Evolutionary conservation across 345 rosid genomes (phyloP).

Genomic region (Litchi chinensis): DNA sequence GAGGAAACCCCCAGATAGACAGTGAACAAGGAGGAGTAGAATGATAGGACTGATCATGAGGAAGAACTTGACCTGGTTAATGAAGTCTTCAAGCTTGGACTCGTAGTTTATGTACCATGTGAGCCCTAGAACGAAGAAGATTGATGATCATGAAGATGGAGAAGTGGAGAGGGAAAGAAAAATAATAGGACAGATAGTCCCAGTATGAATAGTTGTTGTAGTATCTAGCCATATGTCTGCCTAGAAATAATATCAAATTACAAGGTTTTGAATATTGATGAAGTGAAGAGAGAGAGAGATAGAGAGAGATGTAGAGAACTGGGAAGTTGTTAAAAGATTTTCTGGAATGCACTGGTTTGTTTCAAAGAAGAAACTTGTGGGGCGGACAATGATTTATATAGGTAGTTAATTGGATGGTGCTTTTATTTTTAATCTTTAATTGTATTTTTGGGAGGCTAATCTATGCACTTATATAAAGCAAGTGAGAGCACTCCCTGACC

Average conservation of each 20-base stretch:
- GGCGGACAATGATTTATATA: neutral
- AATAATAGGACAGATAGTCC: constrained; percentile 32
- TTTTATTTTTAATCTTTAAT: neutral
- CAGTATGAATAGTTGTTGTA: constrained; percentile 24
- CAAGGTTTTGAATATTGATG: neutral
- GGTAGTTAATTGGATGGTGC: neutral
- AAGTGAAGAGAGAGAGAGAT: neutral
- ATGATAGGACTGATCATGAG: constrained; percentile 53
- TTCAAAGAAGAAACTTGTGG: neutral
- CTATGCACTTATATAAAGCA: neutral
- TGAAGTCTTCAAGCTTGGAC: constrained; percentile 41
- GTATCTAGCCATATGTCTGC: constrained; percentile 32
- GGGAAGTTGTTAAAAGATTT: neutral
- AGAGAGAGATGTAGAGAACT: neutral
- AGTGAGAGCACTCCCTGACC: neutral
- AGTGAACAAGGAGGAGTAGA: constrained; percentile 45
- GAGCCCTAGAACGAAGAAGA: constrained; percentile 38
- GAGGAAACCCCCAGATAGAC: constrained; percentile 29
- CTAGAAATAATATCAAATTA: neutral
- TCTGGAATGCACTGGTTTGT: constrained; percentile 3
- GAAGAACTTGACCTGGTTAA: constrained; percentile 44
- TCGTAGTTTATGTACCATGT: constrained; percentile 60
- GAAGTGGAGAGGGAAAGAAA: constrained; percentile 45
- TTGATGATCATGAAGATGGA: constrained; percentile 41
- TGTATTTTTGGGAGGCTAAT: neutral